A percentile compares a stretch with the other conserved stretches of the same genome.
phyloP scores from a whole-genome alignment of 352 stramenopile species.

The Pilasporangium apinafurcum region DNA sequence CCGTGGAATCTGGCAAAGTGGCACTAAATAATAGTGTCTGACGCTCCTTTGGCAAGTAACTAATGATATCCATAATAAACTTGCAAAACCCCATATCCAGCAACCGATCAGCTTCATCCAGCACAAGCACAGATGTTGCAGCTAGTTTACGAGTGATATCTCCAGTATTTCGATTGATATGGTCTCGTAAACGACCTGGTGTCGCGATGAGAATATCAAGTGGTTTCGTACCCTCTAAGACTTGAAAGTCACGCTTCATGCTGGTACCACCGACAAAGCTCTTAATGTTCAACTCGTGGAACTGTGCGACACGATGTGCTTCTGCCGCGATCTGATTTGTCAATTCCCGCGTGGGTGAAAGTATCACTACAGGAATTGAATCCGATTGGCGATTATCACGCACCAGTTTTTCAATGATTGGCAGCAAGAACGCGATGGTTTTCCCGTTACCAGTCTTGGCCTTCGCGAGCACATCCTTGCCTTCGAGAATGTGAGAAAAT shows the following conservation, averaged over 20 bases:
- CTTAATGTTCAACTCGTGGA: conserved; percentile 61
- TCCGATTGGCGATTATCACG: conserved; percentile 47
- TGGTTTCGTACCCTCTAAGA: conserved; percentile 19
- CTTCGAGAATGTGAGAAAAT: conserved; percentile 61
- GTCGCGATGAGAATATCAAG: conserved; percentile 95
- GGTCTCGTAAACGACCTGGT: conserved; percentile 94
- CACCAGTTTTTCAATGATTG: conserved; percentile 75
- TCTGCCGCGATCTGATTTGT: conserved; percentile 93
- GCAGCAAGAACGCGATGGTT: conserved; percentile 85
- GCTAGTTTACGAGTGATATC: conserved; percentile 55
- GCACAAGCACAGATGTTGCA: conserved; percentile 55
- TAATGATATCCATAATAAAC: conserved; percentile 90
- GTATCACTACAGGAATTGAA: conserved; percentile 87
- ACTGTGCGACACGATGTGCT: conserved; percentile 79
- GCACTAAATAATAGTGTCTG: conserved; percentile 97
- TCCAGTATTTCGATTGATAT: conserved; percentile 90
- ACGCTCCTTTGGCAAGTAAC: conserved; percentile 41
- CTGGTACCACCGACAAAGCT: conserved; percentile 88
- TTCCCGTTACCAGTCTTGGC: conserved; percentile 89
- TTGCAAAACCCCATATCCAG: conserved; percentile 94
- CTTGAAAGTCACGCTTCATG: conserved; percentile 60
- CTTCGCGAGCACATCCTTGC: conserved; percentile 90
- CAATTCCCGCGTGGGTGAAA: conserved; percentile 95
- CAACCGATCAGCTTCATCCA: conserved; percentile 96
- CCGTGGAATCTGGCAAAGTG: conserved; percentile 86